Evolutionary conservation across 2,329 filamentous ascomycete genomes (phyloP).

Genomic region (Phyllosticta capitalensis): DNA sequence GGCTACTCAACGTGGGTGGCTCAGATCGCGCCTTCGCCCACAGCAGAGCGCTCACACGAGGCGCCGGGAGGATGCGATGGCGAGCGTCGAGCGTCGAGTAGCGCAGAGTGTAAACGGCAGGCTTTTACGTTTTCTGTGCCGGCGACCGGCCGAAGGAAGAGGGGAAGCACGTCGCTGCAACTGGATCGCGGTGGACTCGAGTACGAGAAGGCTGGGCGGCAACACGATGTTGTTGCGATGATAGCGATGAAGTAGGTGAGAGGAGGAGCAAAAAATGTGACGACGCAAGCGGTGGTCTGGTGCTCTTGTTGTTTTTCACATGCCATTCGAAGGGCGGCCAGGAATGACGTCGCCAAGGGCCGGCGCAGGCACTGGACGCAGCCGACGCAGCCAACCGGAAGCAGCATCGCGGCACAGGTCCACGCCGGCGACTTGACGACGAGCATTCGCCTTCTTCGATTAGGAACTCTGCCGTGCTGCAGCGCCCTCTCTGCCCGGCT

Average conservation of each 20-base stretch:
- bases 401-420: background rate
- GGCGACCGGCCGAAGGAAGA: no score
- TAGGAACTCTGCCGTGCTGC: no score
- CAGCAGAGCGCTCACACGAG: background rate
- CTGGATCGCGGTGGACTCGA: background rate
- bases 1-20: background rate
- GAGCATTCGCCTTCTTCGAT: no score
- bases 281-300: background rate
- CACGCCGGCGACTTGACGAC: background rate
- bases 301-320: background rate
- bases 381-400: background rate
- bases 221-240: background rate
- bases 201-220: background rate
- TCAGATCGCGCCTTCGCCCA: background rate
- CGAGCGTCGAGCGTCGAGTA: background rate
- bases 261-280: background rate
- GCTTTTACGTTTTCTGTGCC: no score
- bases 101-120: background rate
- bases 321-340: background rate
- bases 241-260: background rate
- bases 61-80: background rate
- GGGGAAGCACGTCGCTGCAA: background rate
- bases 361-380: background rate
- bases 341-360: background rate
- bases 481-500: background rate